Conservation (phyloP, 257 asterid species). For the Scutellaria galericulata region DNA sequence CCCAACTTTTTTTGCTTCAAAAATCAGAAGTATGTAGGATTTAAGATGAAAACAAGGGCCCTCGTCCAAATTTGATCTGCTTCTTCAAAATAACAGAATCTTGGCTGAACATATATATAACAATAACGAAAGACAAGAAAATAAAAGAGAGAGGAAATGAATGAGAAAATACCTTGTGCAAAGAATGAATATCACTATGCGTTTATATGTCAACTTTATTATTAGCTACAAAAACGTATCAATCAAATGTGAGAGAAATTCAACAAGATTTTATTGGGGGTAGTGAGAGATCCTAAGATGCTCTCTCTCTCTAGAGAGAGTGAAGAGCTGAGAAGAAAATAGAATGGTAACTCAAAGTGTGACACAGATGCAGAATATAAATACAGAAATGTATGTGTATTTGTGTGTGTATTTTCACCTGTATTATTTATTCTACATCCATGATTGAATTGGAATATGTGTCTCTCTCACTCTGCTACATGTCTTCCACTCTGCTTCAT, state of each 20-base stretch:
- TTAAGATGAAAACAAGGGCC: neutral
- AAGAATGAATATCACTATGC: neutral
- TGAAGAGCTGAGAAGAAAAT: too few relatives aligned
- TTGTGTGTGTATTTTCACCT: too few relatives aligned
- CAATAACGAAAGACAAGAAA: neutral
- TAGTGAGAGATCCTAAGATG: neutral
- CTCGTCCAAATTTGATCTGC: conserved; percentile 24
- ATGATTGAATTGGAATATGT: too few relatives aligned
- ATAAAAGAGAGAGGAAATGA: neutral
- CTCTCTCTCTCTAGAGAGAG: too few relatives aligned
- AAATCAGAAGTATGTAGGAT: conserved; percentile 4
- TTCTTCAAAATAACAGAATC: neutral
- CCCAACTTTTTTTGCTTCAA: neutral
- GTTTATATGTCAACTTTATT: neutral
- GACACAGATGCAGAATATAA: too few relatives aligned
- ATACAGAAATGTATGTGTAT: too few relatives aligned
- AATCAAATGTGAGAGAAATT: neutral
- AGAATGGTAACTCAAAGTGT: too few relatives aligned
- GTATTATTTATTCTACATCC: too few relatives aligned
- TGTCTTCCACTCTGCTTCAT: too few relatives aligned
- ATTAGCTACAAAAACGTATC: too few relatives aligned
- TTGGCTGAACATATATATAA: neutral
- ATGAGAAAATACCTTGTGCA: conserved; percentile 5
- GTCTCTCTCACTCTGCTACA: too few relatives aligned
- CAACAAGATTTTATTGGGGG: neutral